These are phyloP conservation scores for Diplodia corticola DNA, from an alignment of 2,329 filamentous ascomycete genomes.

Conservation along the genomic window DNA sequence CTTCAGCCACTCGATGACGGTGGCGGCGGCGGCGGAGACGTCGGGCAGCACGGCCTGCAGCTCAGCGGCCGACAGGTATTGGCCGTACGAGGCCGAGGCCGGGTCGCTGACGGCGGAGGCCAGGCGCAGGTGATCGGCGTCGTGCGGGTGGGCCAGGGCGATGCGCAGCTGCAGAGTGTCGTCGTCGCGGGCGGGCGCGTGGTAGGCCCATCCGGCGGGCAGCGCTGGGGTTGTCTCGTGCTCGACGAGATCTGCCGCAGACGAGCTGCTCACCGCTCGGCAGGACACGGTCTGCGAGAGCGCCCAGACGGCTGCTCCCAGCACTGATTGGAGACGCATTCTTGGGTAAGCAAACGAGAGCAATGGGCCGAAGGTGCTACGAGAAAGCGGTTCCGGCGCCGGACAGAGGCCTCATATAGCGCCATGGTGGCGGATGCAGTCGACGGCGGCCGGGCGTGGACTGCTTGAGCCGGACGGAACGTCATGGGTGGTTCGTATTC, in stretches of 20 bases:
- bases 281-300: not conserved
- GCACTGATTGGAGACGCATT: not conserved
- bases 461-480: not conserved
- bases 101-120: conserved; percentile 32
- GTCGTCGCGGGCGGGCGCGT: not conserved
- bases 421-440: not conserved
- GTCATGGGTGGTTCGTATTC: conserved; percentile 11
- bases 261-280: not conserved
- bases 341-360: not conserved
- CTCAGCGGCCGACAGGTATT: conserved; percentile 44
- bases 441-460: not conserved
- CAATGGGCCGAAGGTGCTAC: too few species aligned
- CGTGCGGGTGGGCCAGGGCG: conserved; percentile 7
- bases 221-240: not conserved
- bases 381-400: not conserved
- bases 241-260: conserved; percentile 1
- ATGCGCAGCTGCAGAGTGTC: conserved; percentile 21
- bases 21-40: conserved; percentile 32
- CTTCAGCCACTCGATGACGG: conserved; percentile 49
- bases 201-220: not conserved
- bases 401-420: not conserved
- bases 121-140: conserved; percentile 23
- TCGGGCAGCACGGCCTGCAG: conserved; percentile 42
- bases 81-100: conserved; percentile 45
- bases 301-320: not conserved